phyloP scores from a whole-genome alignment of 352 stramenopile genomes.

The Phytophthora meadii region DNA sequence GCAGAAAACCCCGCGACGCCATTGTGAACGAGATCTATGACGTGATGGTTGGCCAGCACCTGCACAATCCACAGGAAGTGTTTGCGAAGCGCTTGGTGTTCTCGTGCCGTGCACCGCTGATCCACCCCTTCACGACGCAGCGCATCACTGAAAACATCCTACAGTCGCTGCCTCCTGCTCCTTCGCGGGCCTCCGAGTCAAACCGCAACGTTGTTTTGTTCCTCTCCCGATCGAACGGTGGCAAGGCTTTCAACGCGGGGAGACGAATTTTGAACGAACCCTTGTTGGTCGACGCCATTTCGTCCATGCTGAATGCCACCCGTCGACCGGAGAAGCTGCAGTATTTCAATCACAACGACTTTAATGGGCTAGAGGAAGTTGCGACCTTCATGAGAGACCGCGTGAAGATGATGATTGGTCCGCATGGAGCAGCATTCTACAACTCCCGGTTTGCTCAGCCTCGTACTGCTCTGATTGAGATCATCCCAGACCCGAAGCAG shows the following conservation, averaged over 20 bases:
- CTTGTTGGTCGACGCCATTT: conserved; percentile 27
- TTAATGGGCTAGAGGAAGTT: conserved; percentile 26
- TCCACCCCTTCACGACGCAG: conserved; percentile 37
- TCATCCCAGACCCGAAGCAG: conserved; percentile 24
- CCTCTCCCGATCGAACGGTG: conserved; percentile 32
- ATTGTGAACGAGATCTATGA: conserved; percentile 41
- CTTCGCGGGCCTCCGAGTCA: conserved; percentile 2
- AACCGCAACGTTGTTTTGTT: conserved; percentile 36
- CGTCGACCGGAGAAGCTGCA: conserved; percentile 21
- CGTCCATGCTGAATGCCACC: conserved; percentile 17
- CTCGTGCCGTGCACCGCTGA: conserved; percentile 36
- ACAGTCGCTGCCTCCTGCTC: conserved; percentile 8
- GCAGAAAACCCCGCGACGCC: conserved; percentile 17
- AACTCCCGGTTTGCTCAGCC: conserved; percentile 33
- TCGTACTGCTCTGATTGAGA: conserved; percentile 37
- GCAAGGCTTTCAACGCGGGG: conserved; percentile 29
- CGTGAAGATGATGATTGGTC: conserved; percentile 43
- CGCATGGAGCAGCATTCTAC: conserved; percentile 39
- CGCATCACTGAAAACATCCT: conserved; percentile 40
- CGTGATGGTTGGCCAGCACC: conserved; percentile 28
- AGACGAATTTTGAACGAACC: conserved; percentile 33
- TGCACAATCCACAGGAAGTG: conserved; percentile 15
- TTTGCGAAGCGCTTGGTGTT: conserved; percentile 33
- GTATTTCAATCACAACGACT: conserved; percentile 36
- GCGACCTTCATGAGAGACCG: conserved; percentile 34